Evolutionary conservation across 495 filamentous ascomycete genomes (phyloP), one percentile per base, ranked within the genome.

Genomic region (Neurospora discreta): DNA sequence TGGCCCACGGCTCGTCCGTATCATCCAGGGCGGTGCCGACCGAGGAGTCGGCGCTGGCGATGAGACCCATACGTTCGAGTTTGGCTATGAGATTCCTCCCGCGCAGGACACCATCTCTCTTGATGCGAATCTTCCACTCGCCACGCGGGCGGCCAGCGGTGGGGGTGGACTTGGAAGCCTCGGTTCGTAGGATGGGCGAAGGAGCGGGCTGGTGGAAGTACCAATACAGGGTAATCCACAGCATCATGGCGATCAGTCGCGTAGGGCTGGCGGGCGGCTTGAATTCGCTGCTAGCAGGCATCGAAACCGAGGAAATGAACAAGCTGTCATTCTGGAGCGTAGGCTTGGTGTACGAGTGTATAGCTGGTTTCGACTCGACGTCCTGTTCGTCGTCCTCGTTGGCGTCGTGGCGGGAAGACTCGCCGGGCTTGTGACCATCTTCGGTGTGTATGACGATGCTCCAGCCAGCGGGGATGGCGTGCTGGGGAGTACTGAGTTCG

Each of bases 201-300:
- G 91, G 90, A 41, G 85, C 82, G 1, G 87, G 85, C 74, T 93
- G 90, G 78, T 98, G 94, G 78, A 98, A 99, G 82, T 98, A 99
- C 96, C 96, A 98, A 81, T 91, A 96, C 40, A 98, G 82, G 1
- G 92, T 94, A 38, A 92, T 89, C 93, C 95, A 99, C 8, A 98
- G 87, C 92, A 97, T 95, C 92, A 97, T 92, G 71, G 94, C 94
- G 71, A 97, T 90, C 81, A 94, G 92, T 40, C 94, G 84, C 0
- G 93, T 94, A 1, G 92, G 93, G 67, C 93, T 96, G 36, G 81
- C 87, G 13, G 88, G 86, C 1, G 93, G 89, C 74, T 92, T 92
- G 85, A 90, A 96, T 67, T 97, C 92, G 75, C 78, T 87, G 75
- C 84, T 91, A 68, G 90, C 91, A 0, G 94, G 93, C 73, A 89